Conservation (phyloP, 371 early-diverging fungal genomes). For the Mortierella sp. region DNA sequence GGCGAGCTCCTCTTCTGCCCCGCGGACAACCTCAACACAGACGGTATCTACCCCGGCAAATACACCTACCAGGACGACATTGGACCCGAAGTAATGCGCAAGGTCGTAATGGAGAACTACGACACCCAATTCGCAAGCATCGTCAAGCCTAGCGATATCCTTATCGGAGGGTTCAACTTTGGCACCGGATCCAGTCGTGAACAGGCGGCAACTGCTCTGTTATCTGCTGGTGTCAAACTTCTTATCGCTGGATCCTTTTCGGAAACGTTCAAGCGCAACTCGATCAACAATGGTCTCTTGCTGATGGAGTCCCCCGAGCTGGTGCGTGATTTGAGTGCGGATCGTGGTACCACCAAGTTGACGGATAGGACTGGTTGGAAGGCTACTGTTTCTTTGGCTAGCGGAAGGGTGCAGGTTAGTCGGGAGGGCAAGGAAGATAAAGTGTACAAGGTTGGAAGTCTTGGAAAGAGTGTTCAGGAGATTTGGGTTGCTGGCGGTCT, state of each 20-base stretch:
- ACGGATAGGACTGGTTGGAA: constrained; percentile 85
- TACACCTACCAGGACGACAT: constrained; percentile 97
- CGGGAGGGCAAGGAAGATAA: constrained; percentile 62
- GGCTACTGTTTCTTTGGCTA: constrained; percentile 67
- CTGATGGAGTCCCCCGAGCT: constrained; percentile 91
- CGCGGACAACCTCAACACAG: constrained; percentile 96
- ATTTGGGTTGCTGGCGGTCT: constrained; percentile 92
- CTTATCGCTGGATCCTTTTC: constrained; percentile 93
- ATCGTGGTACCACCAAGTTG: constrained; percentile 61
- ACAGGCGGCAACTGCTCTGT: constrained; percentile 96
- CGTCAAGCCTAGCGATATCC: constrained; percentile 80
- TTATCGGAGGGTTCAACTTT: constrained; percentile 95
- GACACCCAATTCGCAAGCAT: constrained; percentile 86
- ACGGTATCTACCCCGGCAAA: constrained; percentile 97
- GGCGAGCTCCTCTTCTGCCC: constrained; percentile 91
- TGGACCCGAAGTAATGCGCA: constrained; percentile 87
- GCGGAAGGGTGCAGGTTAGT: constrained; percentile 68
- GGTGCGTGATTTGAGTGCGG: constrained; percentile 75
- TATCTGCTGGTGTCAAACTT: constrained; percentile 86
- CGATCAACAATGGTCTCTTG: constrained; percentile 95
- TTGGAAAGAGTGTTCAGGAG: constrained; percentile 95
- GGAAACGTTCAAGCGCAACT: constrained; percentile 97
- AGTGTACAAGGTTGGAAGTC: constrained; percentile 73
- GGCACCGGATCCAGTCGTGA: constrained; percentile 97
- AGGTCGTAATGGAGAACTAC: constrained; percentile 98